phyloP scores from a whole-genome alignment of 176 grass and related monocot genomes.

The Juncus inflexus region DNA sequence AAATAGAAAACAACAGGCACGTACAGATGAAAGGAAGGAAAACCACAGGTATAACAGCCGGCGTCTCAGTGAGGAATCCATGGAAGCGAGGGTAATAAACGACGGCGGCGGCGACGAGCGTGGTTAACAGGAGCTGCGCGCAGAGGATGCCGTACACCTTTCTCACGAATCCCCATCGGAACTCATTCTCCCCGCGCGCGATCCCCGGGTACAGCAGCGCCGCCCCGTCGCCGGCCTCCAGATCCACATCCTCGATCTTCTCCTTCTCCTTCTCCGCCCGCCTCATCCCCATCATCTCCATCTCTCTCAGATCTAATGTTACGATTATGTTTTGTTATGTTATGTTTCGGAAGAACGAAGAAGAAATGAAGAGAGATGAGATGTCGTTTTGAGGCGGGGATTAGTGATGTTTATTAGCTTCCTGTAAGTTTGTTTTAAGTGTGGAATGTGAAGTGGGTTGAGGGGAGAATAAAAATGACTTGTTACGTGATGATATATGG shows the following conservation, averaged over 20 bases:
- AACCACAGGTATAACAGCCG: conserved; percentile 53
- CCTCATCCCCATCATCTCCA: too few relatives aligned
- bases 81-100: conserved; percentile 80
- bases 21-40: conserved; percentile 79
- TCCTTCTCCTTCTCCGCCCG: conserved; percentile 61
- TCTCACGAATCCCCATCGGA: conserved; percentile 97
- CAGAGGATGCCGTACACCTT: conserved; percentile 99
- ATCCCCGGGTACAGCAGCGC: conserved; percentile 84
- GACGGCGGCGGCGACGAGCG: conserved; percentile 61
- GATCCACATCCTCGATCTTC: conserved; percentile 66
- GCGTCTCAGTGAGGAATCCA: conserved; percentile 47
- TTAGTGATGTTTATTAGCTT: too few relatives aligned
- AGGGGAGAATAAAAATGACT: too few relatives aligned
- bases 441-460: too few relatives aligned
- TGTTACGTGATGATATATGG: too few relatives aligned
- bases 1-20: conserved; percentile 10
- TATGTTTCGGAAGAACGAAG: too few relatives aligned
- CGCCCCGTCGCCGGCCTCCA: conserved; percentile 68
- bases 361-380: too few relatives aligned
- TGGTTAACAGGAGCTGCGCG: conserved; percentile 92
- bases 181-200: conserved; percentile 73
- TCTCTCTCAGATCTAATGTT: too few relatives aligned
- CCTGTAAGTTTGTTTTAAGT: too few relatives aligned
- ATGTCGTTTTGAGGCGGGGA: too few relatives aligned
- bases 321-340: too few relatives aligned